Evolutionary conservation across 345 rosid genomes (phyloP).

Genomic region (Camelina laxa): DNA sequence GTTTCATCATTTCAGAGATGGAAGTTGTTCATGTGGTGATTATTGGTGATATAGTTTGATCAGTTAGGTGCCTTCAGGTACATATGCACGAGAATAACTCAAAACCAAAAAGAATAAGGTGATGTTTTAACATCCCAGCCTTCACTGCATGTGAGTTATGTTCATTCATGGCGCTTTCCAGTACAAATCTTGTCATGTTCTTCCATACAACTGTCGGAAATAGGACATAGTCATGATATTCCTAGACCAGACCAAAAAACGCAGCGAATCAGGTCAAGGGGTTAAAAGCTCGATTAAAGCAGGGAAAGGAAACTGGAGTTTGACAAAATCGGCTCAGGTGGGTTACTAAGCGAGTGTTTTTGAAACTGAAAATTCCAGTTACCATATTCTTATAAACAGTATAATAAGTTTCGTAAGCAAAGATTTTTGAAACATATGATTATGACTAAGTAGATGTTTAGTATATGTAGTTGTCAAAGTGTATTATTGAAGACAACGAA

Average conservation of each 20-base stretch:
- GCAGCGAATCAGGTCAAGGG: background rate
- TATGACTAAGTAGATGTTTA: conserved; percentile 15
- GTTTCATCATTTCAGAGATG: conserved; percentile 71
- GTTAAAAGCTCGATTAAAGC: background rate
- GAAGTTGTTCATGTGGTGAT: conserved; percentile 69
- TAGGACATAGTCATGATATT: conserved; percentile 10
- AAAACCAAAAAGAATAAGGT: conserved; percentile 4
- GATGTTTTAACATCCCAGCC: conserved; percentile 15
- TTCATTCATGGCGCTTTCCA: background rate
- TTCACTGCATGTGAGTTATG: conserved; percentile 1
- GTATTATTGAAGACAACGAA: conserved; percentile 32
- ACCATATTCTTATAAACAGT: background rate
- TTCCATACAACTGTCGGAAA: background rate
- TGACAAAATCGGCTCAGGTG: conserved; percentile 6
- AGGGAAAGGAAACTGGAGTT: background rate
- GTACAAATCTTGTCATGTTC: background rate
- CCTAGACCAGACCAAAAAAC: background rate
- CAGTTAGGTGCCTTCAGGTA: background rate
- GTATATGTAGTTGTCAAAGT: background rate
- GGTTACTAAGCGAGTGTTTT: background rate
- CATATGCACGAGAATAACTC: background rate
- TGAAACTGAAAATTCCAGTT: background rate
- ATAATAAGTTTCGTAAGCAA: background rate
- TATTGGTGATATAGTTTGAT: conserved; percentile 54
- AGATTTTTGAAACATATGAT: background rate